Base-by-base conservation (phyloP, 768 basidiomycete genomes). In the Tephrocybe sp. region DNA sequence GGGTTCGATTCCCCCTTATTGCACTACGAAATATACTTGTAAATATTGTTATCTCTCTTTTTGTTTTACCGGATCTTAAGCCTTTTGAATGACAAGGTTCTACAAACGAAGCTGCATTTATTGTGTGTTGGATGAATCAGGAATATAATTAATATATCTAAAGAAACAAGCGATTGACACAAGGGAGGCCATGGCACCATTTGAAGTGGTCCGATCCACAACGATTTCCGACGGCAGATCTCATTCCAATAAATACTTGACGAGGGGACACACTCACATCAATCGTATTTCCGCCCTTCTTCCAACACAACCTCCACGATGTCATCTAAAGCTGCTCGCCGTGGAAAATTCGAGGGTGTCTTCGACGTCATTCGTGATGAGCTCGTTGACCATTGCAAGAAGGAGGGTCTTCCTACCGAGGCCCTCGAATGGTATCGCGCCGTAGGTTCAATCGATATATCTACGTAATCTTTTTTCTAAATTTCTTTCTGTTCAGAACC, bases 391-490 rank as follows among this genome's bases (percentile, higher is more conserved):
- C 79, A 88, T 62, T 74, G 92, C 59, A 74, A 77, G 45, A 70
- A 70, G 11, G 79, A 91, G 62, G 81, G 83, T 3, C 91, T 98
- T 84, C 93, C 96, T 3, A 56, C 75, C 32, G 93, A 95, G 48
- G 93, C 90, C 1, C 68, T 87, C 26, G 83, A 87, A 40, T 98
- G 93, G 93, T 98, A 83, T 68, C 76, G 78, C 58, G 79, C 79
- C 55, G 95, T 96, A 51, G 34, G 84, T 73, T 36, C n/a, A 32
- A 8, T 44, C 24, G 14, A 2, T 33, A 38, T n/a, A 10, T 28
- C 6, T 15, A 14, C 4, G 17, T 18, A 4, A 34, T 21, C 15
- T 17, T 25, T 50, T 36, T 20, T 33, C 43, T 17, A 36, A 26
- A 17, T n/a, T 40, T 17, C 26, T 17, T 39, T 14, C 34, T 24